Conservation (phyloP, 257 asterid species). For the Plectranthus barbatus region DNA sequence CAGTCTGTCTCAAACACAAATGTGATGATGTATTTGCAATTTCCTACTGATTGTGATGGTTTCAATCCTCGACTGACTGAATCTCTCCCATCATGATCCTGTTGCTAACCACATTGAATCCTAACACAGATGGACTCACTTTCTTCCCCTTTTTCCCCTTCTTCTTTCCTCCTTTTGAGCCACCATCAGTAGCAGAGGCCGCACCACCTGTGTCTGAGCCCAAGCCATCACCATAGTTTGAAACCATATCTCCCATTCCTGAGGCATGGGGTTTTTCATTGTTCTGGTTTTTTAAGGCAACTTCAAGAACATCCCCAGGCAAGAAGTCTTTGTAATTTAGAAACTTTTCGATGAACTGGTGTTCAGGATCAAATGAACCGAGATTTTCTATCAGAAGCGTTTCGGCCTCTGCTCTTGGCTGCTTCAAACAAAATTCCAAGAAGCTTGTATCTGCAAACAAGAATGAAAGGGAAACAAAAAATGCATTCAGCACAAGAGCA, state of each 20-base stretch:
- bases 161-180: slow-evolving; percentile 60
- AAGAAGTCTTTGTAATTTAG: slow-evolving; percentile 77
- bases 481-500: not conserved
- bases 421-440: slow-evolving; percentile 75
- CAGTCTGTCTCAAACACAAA: slow-evolving; percentile 29
- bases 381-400: slow-evolving; percentile 70
- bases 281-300: slow-evolving; percentile 53
- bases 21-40: slow-evolving; percentile 59
- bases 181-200: slow-evolving; percentile 30
- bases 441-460: slow-evolving; percentile 65
- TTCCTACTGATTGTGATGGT: not conserved
- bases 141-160: slow-evolving; percentile 82
- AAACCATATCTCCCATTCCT: slow-evolving; percentile 25
- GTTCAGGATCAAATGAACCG: slow-evolving; percentile 72
- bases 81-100: slow-evolving; percentile 99
- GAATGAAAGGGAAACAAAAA: not conserved
- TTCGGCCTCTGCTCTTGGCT: slow-evolving; percentile 82
- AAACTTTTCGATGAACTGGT: slow-evolving; percentile 80
- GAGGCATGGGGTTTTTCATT: slow-evolving; percentile 30
- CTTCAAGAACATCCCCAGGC: slow-evolving; percentile 66
- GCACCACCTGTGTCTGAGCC: slow-evolving; percentile 23
- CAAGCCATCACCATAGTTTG: slow-evolving; percentile 28
- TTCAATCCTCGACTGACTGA: slow-evolving; percentile 69
- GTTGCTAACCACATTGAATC: slow-evolving; percentile 91
- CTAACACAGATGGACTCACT: slow-evolving; percentile 71